phyloP scores from a whole-genome alignment of 2,329 filamentous ascomycete species.

The Amphichorda felina region DNA sequence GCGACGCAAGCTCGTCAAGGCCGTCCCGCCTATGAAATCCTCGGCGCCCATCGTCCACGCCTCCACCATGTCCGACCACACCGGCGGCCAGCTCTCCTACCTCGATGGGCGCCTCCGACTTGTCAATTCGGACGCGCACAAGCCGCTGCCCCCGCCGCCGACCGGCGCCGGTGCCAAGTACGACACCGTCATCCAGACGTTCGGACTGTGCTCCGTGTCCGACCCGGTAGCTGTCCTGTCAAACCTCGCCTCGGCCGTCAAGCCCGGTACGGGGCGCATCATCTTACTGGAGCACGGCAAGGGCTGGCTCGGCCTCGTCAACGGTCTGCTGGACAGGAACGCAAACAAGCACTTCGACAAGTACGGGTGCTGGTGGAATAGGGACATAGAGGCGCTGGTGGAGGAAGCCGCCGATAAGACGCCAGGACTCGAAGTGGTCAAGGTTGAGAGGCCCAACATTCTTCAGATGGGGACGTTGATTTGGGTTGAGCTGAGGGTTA shows the following conservation, averaged over 20 bases:
- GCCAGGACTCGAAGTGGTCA: conserved; percentile 44
- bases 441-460: conserved; percentile 36
- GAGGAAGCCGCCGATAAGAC: conserved; percentile 31
- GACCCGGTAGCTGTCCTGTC: conserved; percentile 41
- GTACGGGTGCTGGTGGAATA: conserved; percentile 60
- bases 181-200: conserved; percentile 53
- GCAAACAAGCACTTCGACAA: conserved; percentile 43
- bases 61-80: conserved; percentile 19
- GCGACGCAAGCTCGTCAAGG: conserved; percentile 34
- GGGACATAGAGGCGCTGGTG: conserved; percentile 46
- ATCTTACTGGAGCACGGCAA: conserved; percentile 52
- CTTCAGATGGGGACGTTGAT: conserved; percentile 46
- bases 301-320: conserved; percentile 40
- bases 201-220: conserved; percentile 50
- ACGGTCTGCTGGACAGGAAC: conserved; percentile 41
- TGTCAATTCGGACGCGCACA: conserved; percentile 34
- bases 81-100: conserved; percentile 24
- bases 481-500: conserved; percentile 39
- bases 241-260: conserved; percentile 38
- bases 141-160: conserved; percentile 26
- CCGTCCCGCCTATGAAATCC: conserved; percentile 25
- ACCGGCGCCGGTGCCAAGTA: conserved; percentile 30
- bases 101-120: conserved; percentile 31
- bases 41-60: conserved; percentile 18
- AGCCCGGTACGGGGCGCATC: conserved; percentile 45